Evolutionary conservation across 2,329 filamentous ascomycete genomes (phyloP), one percentile per base, ranked within the genome.

Genomic region (Erysiphe pisi): DNA sequence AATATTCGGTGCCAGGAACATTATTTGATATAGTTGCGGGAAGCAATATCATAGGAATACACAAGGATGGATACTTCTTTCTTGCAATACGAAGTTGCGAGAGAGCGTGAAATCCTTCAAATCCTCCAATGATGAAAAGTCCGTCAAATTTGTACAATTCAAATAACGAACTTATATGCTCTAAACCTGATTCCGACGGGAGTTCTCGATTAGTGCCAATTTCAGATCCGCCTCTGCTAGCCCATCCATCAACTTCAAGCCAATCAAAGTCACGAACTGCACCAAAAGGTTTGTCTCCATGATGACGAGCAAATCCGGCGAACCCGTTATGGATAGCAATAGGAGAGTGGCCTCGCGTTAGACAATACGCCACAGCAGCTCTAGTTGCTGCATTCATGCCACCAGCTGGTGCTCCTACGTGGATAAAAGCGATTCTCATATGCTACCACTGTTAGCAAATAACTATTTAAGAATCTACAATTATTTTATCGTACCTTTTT

Each of bases 11-110:
- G 58, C 95, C 95, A 0, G 95, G 95, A 6, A 99, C 95, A 83
- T 99, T 99, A 86, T 99, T 99, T 79, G 93, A 97, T 80, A 99
- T 94, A 14, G 95, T 99, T n/a, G 95, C 95, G 0, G 95, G 95
- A 40, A 99, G 86, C 63, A 97, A 87, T 76, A 91, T 88, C 86
- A 98, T 93, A 28, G 95, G 95, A 79, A 99, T 97, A 83, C 93
- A 93, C 82, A 99, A 91, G 0, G 91, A 90, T 16, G 92, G 89
- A 83, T 92, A 97, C 78, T 92, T 84, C 52, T 89, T 87, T 77
- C 93, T 87, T 20, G 91, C 93, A 84, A 92, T 89, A 80, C 94
- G 90, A 78, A 99, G 87, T 83, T 98, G 91, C 68, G 92, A 93
- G 49, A 97, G 87, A 1, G 95, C 91, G 77, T 95, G 96, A 86